Base-by-base conservation (phyloP, 441 rosid genomes). In the Iberis amara region DNA sequence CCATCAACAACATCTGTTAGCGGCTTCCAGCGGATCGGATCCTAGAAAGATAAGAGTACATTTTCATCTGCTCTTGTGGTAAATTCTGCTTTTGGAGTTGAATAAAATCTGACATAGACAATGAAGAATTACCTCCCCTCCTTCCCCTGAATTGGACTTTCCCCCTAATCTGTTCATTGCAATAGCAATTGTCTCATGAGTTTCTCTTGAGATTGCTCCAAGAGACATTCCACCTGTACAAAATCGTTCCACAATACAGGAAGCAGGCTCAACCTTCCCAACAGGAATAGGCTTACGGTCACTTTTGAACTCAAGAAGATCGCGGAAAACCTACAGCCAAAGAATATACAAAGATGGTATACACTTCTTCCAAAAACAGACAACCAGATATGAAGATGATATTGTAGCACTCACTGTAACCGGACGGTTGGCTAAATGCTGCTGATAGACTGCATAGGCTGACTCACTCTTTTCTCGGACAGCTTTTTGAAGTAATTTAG, bases 161-260 rank as follows among this genome's bases (percentile, higher is more conserved):
- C 99, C 99, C 58, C 96, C 86, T 47, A 92, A 11, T 77, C 97
- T 86, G 71, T 94, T 94, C 99, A 89, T 94, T 33, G 97, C 99
- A 71, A 89, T 79, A 71, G 97, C 97, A 74, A 94, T 94, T 64
- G 97, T 94, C 77, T 94, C 99, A 66, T 94, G 99, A 66, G 99
- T 94, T 79, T 94, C 99, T 76, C 99, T 85, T 52, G 99, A 94
- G 69, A 94, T 94, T 63, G 99, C 99, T 66, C 99, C 99, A 35
- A 94, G 97, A 11, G 99, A 89, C 99, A 94, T 94, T 55, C 97
- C 99, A 52, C 97, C 99, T 38, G 99, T 94, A 73, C 99, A 94
- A 72, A 94, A 94, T 52, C 97, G 80, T 62, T 84, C 74, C 47
- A 89, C 99, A 65, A 94, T 94, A 39, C 85, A 76, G 46, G 75